Evolutionary conservation across 2,329 filamentous ascomycete genomes (phyloP), one percentile per base, ranked within the genome.

Genomic region (Drechslerella stenobrocha): DNA sequence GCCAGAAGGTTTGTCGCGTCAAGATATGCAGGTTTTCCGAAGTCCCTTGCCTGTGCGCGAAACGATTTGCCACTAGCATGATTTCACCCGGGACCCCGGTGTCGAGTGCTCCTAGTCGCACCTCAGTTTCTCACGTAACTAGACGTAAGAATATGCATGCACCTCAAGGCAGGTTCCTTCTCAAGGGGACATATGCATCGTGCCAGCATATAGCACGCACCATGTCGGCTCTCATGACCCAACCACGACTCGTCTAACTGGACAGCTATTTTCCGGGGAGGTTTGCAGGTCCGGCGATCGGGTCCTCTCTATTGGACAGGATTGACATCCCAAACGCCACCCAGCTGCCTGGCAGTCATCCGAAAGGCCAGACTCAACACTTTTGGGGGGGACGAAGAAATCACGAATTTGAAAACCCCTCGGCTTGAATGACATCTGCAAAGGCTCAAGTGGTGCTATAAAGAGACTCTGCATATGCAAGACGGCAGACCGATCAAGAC

Each of bases 391-490:
- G 18, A 8, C 22, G 22, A 42, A 18, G 22, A 42, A 42, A 42
- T 42, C n/a, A 42, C 37, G 37, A 42, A 42, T 42, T 42, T 9
- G n/a, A 42, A 42, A 20, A 42, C 15, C 7, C 34, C 7, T 42
- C 8, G 37, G 15, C 37, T 42, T 20, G 18, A 30, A 42, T 42
- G 37, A 42, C 37, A 42, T 42, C 7, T 20, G 37, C 37, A 42
- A 20, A 42, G 22, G 34, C 6, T 13, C 8, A 11, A 11, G 37
- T 2, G 37, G 22, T 18, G 37, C 37, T 7, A 20, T 42, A 18
- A n/a, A n/a, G n/a, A n/a, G n/a, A n/a, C n/a, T n/a, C 37, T 42
- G 37, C 37, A 42, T 42, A 42, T 42, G 37, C 37, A 42, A 42
- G 37, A 47, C n/a, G n/a, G n/a, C n/a, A n/a, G n/a, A n/a, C n/a